A percentile compares a stretch with the other conserved stretches of the same genome.
Conservation (phyloP, 2,329 filamentous ascomycete species). For the Epichloe sibirici region DNA sequence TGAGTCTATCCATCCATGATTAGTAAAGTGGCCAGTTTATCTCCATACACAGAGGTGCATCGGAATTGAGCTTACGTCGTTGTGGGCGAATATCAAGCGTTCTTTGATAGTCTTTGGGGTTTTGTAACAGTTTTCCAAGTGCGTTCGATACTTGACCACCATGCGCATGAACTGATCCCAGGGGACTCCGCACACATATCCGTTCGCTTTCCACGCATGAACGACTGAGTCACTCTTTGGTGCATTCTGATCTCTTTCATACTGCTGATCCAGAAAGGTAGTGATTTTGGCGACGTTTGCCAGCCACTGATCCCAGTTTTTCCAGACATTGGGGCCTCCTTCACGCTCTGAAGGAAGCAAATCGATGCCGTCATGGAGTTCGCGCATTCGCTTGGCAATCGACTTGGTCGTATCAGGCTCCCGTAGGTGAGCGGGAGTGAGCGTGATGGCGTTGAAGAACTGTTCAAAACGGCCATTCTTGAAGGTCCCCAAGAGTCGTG, state of each 20-base stretch:
- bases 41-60: too few species aligned
- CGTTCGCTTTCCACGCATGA: conserved; percentile 52
- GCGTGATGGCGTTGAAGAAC: conserved; percentile 72
- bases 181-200: conserved; percentile 70
- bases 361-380: conserved; percentile 88
- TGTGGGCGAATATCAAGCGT: conserved; percentile 86
- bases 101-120: conserved; percentile 54
- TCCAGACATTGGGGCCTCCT: conserved; percentile 72
- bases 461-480: conserved; percentile 92
- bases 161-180: conserved; percentile 68
- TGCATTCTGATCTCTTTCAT: conserved; percentile 29
- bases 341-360: conserved; percentile 66
- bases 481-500: conserved; percentile 82
- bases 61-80: conserved; percentile 55
- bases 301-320: conserved; percentile 92
- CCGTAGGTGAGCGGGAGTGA: conserved; percentile 66
- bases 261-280: conserved; percentile 44
- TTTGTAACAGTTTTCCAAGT: conserved; percentile 62
- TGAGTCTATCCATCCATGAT: conserved; percentile 53
- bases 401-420: conserved; percentile 75
- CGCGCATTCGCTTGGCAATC: conserved; percentile 95
- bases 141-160: conserved; percentile 65
- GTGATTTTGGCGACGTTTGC: conserved; percentile 50
- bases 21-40: neutral
- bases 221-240: conserved; percentile 15